Conservation (phyloP, 2,329 filamentous ascomycete species). For the Tolypocladium nubicola region DNA sequence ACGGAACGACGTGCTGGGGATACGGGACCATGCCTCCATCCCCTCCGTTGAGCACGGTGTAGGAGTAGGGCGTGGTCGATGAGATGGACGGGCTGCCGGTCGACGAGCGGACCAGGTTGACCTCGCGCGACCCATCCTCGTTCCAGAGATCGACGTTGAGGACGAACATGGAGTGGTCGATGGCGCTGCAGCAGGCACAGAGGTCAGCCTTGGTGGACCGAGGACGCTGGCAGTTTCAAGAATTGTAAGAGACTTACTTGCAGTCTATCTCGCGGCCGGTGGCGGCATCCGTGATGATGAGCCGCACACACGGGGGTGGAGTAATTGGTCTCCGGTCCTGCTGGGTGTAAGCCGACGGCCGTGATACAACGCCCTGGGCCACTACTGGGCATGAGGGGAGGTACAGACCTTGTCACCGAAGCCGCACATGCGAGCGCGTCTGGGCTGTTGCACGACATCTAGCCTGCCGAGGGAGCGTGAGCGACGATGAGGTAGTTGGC, state of each 20-base stretch:
- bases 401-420: conserved; percentile 84
- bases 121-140: conserved; percentile 52
- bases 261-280: conserved; percentile 76
- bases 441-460: conserved; percentile 79
- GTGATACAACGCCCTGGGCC: too few relatives aligned
- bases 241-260: conserved; percentile 48
- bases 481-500: conserved; percentile 7
- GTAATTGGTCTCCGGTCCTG: conserved; percentile 93
- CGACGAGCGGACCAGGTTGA: conserved; percentile 54
- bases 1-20: conserved; percentile 24
- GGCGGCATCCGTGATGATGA: conserved; percentile 64
- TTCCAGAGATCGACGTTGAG: conserved; percentile 60
- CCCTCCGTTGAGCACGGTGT: conserved; percentile 36
- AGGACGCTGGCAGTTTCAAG: background rate
- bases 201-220: background rate
- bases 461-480: conserved; percentile 38
- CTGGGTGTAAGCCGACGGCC: background rate
- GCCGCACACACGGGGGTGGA: conserved; percentile 80
- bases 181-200: conserved; percentile 14
- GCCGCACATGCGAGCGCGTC: conserved; percentile 93
- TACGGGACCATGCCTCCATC: conserved; percentile 17
- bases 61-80: conserved; percentile 69
- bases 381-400: background rate
- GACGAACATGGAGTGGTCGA: conserved; percentile 34
- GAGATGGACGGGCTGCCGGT: conserved; percentile 68